Base-by-base conservation (phyloP, 73 alveolate genomes). In the Paramecium pentaurelia region DNA sequence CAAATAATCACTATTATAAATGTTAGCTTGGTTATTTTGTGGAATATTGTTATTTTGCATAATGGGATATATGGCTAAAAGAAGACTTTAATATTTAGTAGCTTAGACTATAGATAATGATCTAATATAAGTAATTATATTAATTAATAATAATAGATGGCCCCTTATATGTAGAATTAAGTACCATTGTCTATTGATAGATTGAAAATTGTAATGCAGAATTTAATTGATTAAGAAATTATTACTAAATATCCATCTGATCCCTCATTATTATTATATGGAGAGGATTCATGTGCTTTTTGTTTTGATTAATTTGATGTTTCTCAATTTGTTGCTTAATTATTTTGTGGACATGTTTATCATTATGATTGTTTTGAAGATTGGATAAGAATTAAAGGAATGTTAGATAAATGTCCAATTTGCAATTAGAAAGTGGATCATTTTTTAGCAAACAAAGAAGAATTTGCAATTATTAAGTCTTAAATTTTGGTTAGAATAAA, bases 281-380 rank as follows among this genome's bases (percentile, higher is more conserved):
- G 91, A 14, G 71, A 80, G 8, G 71, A 40, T 28, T 9, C 10
- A 20, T 80, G 91, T 49, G 18, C 91, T 6, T 80, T 80, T 80
- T 80, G 91, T 45, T 32, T 80, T 34, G 91, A 80, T 5, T 38
- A 42, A 25, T 80, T 38, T 80, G 91, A 80, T 42, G 27, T 44
- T 6, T 45, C 77, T 6, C 8, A 80, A 20, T 27, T 80, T 4
- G 91, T 80, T 20, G 91, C 75, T 42, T 14, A 80, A 45, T 9
- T 80, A 27, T 80, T 80, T 80, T 80, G 91, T 80, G 91, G 91
- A 7, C 91, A 80, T 80, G 38, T 80, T 22, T 80, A 40, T 16
- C 91, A 80, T 47, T 80, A 80, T 27, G 44, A 22, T 22, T 80
- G 91, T 45, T 80, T 80, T n/a, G 91, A 80, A 49, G 58, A 49